Conservation (phyloP, 768 basidiomycete genomes). For the Lentinula detonsa region DNA sequence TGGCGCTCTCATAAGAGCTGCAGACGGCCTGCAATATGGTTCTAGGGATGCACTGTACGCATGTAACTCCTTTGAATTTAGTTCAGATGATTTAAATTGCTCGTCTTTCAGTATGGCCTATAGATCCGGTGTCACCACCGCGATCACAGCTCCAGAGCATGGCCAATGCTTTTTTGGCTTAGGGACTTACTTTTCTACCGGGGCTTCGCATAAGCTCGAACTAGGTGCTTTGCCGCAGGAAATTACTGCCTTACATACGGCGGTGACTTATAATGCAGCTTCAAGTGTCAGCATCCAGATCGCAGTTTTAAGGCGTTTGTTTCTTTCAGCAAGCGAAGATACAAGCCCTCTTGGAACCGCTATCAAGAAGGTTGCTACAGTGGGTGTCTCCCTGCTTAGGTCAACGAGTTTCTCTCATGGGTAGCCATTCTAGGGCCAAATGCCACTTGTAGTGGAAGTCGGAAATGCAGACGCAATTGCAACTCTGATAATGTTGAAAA, state of each 20-base stretch:
- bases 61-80: constrained; percentile 1
- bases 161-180: constrained; percentile 55
- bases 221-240: constrained; percentile 60
- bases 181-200: constrained; percentile 54
- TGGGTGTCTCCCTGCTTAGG: constrained; percentile 8
- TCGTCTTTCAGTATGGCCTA: constrained; percentile 54
- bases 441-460: constrained; percentile 62
- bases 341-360: background rate
- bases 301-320: constrained; percentile 41
- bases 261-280: constrained; percentile 26
- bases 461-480: constrained; percentile 76
- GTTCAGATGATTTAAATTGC: background rate
- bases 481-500: constrained; percentile 55
- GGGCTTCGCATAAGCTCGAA: constrained; percentile 53
- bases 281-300: constrained; percentile 61
- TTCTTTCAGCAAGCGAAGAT: constrained; percentile 22
- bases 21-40: constrained; percentile 55
- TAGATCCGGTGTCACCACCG: constrained; percentile 66
- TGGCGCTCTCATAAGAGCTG: constrained; percentile 47
- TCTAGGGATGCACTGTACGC: constrained; percentile 46
- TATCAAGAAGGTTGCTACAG: constrained; percentile 17
- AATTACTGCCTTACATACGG: constrained; percentile 60
- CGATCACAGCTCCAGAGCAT: constrained; percentile 49
- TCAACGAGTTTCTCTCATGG: too few relatives aligned
- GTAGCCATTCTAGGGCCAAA: constrained; percentile 32